Percentiles rank a stretch among this genome's conserved stretches.
phyloP scores from a whole-genome alignment of 169 alveolate species.

The Eimeria brunetti region DNA sequence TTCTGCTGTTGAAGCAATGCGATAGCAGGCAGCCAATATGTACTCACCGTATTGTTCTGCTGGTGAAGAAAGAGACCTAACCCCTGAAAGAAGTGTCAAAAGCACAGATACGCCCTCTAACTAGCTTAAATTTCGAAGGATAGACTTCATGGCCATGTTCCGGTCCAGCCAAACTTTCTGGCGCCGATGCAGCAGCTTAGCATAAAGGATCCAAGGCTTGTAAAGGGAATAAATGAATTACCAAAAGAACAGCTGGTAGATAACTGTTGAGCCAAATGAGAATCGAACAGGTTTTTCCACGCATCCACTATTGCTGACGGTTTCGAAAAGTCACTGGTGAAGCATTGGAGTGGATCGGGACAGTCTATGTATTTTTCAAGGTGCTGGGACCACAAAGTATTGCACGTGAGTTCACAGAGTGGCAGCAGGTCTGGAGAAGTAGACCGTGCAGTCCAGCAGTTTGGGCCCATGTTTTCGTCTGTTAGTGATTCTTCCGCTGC shows the following conservation, averaged over 20 bases:
- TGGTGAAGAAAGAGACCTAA: constrained; percentile 2
- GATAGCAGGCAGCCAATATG: background rate
- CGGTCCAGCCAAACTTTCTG: background rate
- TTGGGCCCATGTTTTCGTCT: constrained; percentile 40
- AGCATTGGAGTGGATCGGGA: constrained; percentile 29
- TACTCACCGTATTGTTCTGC: constrained; percentile 35
- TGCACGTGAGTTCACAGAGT: constrained; percentile 27
- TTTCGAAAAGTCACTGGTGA: constrained; percentile 12
- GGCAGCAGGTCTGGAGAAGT: constrained; percentile 12
- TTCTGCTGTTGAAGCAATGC: background rate
- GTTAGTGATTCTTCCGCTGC: background rate
- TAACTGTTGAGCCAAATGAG: background rate
- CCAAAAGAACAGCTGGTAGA: constrained; percentile 50
- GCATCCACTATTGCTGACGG: background rate
- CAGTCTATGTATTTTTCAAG: background rate
- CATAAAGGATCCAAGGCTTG: background rate
- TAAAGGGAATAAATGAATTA: background rate
- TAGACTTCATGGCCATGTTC: background rate
- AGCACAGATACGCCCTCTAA: background rate
- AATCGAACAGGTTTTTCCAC: background rate
- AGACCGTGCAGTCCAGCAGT: constrained; percentile 37
- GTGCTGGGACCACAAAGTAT: constrained; percentile 23
- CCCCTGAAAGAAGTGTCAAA: constrained; percentile 6
- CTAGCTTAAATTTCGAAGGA: background rate
- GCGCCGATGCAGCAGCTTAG: background rate